phyloP scores from a whole-genome alignment of 441 rosid genomes.

The Melastoma candidum region DNA sequence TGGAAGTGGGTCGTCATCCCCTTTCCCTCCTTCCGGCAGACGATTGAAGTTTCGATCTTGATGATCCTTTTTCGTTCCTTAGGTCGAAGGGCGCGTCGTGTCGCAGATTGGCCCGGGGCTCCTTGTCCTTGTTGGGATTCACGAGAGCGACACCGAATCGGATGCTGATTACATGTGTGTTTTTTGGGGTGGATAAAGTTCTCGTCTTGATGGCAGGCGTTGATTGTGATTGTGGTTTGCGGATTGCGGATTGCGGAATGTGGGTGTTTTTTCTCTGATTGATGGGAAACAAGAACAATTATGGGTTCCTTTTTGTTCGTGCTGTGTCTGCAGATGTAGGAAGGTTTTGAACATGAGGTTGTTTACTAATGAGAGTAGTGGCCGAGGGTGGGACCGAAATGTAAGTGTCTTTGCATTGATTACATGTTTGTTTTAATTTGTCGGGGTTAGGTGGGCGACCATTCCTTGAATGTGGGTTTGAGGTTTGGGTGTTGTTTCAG shows the following conservation, averaged over 20 bases:
- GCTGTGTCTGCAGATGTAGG: conserved; percentile 41
- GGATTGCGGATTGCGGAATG: neutral
- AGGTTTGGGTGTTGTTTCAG: conserved; percentile 29
- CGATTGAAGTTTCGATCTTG: too few relatives aligned
- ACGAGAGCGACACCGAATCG: conserved; percentile 64
- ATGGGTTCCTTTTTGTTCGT: too few relatives aligned
- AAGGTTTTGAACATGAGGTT: conserved; percentile 86
- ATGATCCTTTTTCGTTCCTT: neutral
- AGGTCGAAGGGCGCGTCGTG: conserved; percentile 70
- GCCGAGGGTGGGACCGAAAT: conserved; percentile 85
- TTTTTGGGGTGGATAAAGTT: neutral
- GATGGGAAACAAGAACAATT: neutral
- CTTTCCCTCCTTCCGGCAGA: neutral
- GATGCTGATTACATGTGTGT: conserved; percentile 72
- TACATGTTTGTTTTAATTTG: neutral
- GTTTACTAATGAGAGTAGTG: conserved; percentile 62
- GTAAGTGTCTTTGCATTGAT: conserved; percentile 24
- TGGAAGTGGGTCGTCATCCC: conserved; percentile 37
- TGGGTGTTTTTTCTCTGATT: neutral
- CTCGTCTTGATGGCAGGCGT: too few relatives aligned
- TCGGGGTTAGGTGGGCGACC: neutral
- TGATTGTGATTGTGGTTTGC: neutral
- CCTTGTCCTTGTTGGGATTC: conserved; percentile 68
- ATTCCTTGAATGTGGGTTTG: neutral
- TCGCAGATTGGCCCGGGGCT: conserved; percentile 91